These are phyloP conservation scores for Podaxis sp. DNA, from an alignment of 768 basidiomycete genomes.

Conservation along the genomic window DNA sequence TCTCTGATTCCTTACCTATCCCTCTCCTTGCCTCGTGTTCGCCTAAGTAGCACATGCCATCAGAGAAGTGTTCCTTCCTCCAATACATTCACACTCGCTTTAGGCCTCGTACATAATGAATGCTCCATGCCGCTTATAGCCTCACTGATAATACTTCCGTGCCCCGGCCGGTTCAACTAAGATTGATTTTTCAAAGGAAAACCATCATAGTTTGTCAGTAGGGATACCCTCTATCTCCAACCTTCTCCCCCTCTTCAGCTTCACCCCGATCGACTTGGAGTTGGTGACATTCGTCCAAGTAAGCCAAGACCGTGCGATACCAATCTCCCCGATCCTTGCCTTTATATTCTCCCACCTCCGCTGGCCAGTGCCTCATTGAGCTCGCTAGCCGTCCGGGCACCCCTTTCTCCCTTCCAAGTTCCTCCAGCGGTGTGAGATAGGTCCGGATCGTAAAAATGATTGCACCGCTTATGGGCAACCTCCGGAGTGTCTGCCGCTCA, in stretches of 20 bases:
- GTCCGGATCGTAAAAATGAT: conserved; percentile 71
- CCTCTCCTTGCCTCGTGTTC: conserved; percentile 8
- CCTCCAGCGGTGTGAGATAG: conserved; percentile 55
- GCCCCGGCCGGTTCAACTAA: not conserved
- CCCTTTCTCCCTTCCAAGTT: conserved; percentile 52
- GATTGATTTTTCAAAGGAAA: not conserved
- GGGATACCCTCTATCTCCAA: conserved; percentile 4
- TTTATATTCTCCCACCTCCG: conserved; percentile 56
- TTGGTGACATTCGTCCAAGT: conserved; percentile 32
- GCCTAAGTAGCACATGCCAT: conserved; percentile 5
- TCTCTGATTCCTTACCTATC: not conserved
- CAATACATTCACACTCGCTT: not conserved
- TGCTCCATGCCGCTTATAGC: not conserved
- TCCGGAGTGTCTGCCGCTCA: conserved; percentile 66
- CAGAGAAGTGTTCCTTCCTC: conserved; percentile 7
- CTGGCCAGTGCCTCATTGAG: conserved; percentile 65
- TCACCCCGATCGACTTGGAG: conserved; percentile 17
- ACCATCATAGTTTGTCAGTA: not conserved
- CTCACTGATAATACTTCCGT: not conserved
- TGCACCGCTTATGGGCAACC: conserved; percentile 62
- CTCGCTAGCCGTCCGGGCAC: conserved; percentile 63
- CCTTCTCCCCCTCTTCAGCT: conserved; percentile 10
- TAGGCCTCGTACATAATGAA: conserved; percentile 5
- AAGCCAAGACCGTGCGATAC: conserved; percentile 33
- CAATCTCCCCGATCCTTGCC: conserved; percentile 33